Evolutionary conservation across 805 yeast species (phyloP).

Genomic region (Nakazawaea anatomiae): DNA sequence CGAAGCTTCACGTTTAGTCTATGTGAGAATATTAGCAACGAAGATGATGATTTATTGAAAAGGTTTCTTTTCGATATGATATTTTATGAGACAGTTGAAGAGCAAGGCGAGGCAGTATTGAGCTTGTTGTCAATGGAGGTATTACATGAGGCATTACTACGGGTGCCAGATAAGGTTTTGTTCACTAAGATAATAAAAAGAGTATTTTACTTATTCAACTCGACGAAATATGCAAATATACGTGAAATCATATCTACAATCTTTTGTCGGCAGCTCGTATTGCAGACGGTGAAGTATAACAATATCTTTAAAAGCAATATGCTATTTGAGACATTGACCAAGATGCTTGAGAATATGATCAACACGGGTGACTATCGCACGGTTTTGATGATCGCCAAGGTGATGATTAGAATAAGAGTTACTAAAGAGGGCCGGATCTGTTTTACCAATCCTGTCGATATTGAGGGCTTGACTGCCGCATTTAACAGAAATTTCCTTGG

Average conservation of each 20-base stretch:
- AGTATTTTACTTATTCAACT: background rate
- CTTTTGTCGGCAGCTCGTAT: constrained; percentile 13
- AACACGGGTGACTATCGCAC: constrained; percentile 28
- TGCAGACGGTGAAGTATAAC: background rate
- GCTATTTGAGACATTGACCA: constrained; percentile 25
- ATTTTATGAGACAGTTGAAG: background rate
- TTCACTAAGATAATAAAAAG: background rate
- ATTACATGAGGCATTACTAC: background rate
- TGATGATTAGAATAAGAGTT: constrained; percentile 49
- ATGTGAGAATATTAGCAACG: background rate
- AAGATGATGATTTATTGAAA: background rate
- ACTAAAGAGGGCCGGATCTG: constrained; percentile 39
- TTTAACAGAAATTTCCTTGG: constrained; percentile 42
- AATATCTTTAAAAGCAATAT: background rate
- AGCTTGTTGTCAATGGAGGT: background rate
- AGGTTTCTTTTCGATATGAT: background rate
- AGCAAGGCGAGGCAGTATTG: background rate
- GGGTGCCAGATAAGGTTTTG: background rate
- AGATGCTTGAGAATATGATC: constrained; percentile 27
- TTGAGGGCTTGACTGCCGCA: constrained; percentile 60
- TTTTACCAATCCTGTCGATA: constrained; percentile 49
- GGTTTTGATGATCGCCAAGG: constrained; percentile 42
- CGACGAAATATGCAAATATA: background rate
- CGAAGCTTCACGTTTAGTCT: no score
- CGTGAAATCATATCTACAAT: constrained; percentile 15